Percentiles rank a stretch among this genome's conserved stretches.
phyloP scores from a whole-genome alignment of 1,139 yeast species.

The Candida tropicalis region DNA sequence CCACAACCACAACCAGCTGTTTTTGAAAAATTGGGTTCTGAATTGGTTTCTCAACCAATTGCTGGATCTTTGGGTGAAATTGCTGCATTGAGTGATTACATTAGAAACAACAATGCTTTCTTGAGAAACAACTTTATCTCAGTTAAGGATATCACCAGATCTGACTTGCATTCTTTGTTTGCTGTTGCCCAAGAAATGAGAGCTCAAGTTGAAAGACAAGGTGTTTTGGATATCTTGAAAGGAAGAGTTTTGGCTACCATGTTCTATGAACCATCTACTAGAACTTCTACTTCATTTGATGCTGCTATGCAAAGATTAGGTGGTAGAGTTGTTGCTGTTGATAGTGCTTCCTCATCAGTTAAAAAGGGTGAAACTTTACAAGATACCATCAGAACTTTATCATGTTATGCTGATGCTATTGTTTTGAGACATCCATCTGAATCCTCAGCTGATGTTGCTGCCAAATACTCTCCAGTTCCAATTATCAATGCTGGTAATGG shows the following conservation, averaged over 20 bases:
- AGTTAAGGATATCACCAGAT: slow-evolving; percentile 82
- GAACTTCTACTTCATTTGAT: slow-evolving; percentile 95
- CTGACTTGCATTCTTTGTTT: slow-evolving; percentile 89
- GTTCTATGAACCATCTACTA: slow-evolving; percentile 97
- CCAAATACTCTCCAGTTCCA: slow-evolving; percentile 96
- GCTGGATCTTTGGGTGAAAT: slow-evolving; percentile 69
- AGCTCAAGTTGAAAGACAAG: slow-evolving; percentile 94
- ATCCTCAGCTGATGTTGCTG: slow-evolving; percentile 90
- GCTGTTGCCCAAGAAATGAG: slow-evolving; percentile 98
- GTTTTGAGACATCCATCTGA: slow-evolving; percentile 96
- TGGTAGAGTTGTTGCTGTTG: slow-evolving; percentile 91
- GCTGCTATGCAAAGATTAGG: slow-evolving; percentile 99
- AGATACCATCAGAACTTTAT: slow-evolving; percentile 93
- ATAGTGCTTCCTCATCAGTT: slow-evolving; percentile 85
- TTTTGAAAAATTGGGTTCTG: slow-evolving; percentile 65
- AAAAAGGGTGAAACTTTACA: slow-evolving; percentile 98
- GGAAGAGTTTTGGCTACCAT: slow-evolving; percentile 93
- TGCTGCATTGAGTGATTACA: slow-evolving; percentile 71
- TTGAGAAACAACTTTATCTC: slow-evolving; percentile 85
- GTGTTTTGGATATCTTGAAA: slow-evolving; percentile 85
- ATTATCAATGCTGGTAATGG: slow-evolving; percentile 98
- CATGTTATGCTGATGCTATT: slow-evolving; percentile 95
- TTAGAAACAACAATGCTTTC: slow-evolving; percentile 85
- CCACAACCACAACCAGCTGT: slow-evolving; percentile 38
- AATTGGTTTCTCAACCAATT: slow-evolving; percentile 75